phyloP scores from a whole-genome alignment of 768 basidiomycete species.

The Lactifluus piperatus region DNA sequence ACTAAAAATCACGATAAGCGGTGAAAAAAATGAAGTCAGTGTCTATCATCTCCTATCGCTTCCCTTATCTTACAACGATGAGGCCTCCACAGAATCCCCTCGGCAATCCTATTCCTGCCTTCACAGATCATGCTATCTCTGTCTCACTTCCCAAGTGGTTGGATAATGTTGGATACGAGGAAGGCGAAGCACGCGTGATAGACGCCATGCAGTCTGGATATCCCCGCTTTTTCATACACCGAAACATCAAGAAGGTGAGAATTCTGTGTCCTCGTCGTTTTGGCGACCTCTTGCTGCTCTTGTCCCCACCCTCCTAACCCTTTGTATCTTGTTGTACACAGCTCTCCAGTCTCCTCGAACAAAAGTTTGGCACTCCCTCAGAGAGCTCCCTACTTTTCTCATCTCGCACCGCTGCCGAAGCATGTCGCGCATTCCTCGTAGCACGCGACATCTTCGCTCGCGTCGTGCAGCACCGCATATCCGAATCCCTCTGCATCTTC shows the following conservation, averaged over 20 bases:
- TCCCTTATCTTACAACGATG: neutral
- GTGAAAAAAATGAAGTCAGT: too few relatives aligned
- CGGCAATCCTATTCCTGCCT: slow-evolving; percentile 52
- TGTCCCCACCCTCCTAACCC: too few relatives aligned
- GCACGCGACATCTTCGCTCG: slow-evolving; percentile 43
- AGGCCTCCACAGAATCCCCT: slow-evolving; percentile 22
- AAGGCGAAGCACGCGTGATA: slow-evolving; percentile 72
- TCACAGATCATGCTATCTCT: slow-evolving; percentile 83
- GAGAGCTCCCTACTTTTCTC: slow-evolving; percentile 80
- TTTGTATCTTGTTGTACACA: slow-evolving; percentile 26
- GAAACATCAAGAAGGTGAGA: slow-evolving; percentile 70
- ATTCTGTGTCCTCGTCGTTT: neutral
- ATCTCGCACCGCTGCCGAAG: slow-evolving; percentile 59
- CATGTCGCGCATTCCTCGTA: slow-evolving; percentile 68
- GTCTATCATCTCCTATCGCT: too few relatives aligned
- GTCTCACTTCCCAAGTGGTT: slow-evolving; percentile 92
- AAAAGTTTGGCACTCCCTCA: slow-evolving; percentile 61
- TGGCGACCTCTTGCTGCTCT: neutral
- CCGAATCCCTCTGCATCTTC: slow-evolving; percentile 48
- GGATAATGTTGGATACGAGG: slow-evolving; percentile 89
- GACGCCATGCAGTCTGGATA: slow-evolving; percentile 84
- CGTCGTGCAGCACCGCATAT: slow-evolving; percentile 60
- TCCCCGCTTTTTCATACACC: slow-evolving; percentile 90
- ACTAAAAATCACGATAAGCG: too few relatives aligned
- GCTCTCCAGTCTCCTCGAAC: slow-evolving; percentile 71